Conservation (phyloP, 2,329 filamentous ascomycete genomes). For the Hypoxylon sp. region DNA sequence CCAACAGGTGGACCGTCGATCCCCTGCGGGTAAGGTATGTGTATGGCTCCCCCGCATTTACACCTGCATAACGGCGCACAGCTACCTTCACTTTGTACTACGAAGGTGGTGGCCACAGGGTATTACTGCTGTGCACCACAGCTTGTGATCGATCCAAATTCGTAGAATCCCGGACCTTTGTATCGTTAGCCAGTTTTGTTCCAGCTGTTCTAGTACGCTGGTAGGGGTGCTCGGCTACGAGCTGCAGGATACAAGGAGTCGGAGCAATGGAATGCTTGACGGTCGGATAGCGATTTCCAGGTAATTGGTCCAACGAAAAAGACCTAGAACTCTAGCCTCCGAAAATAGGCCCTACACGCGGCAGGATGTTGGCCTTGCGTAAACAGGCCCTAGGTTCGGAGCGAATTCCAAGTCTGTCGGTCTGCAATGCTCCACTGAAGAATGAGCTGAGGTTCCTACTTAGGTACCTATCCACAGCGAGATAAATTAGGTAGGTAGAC, state of each 20-base stretch:
- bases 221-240: constrained; percentile 41
- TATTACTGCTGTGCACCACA: constrained; percentile 20
- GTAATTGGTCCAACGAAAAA: constrained; percentile 39
- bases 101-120: constrained; percentile 9
- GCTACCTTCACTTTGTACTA: constrained; percentile 23
- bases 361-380: constrained; percentile 28
- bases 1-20: constrained; percentile 41
- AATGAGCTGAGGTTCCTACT: constrained; percentile 3
- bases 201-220: constrained; percentile 23
- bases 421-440: constrained; percentile 27
- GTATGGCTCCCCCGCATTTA: constrained; percentile 44
- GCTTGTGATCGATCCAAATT: constrained; percentile 41
- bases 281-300: constrained; percentile 37
- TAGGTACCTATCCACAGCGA: not conserved
- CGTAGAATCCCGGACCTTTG: constrained; percentile 36
- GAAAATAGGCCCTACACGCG: constrained; percentile 26
- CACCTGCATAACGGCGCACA: constrained; percentile 37
- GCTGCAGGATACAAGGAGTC: constrained; percentile 32
- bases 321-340: constrained; percentile 28
- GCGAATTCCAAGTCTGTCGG: constrained; percentile 28
- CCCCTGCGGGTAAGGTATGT: constrained; percentile 39
- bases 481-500: not conserved
- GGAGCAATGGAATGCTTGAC: constrained; percentile 38
- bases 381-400: constrained; percentile 25
- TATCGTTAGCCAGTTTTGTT: constrained; percentile 22